Conservation (phyloP, 305 asterid genomes). For the Solanum aculeatissimum region DNA sequence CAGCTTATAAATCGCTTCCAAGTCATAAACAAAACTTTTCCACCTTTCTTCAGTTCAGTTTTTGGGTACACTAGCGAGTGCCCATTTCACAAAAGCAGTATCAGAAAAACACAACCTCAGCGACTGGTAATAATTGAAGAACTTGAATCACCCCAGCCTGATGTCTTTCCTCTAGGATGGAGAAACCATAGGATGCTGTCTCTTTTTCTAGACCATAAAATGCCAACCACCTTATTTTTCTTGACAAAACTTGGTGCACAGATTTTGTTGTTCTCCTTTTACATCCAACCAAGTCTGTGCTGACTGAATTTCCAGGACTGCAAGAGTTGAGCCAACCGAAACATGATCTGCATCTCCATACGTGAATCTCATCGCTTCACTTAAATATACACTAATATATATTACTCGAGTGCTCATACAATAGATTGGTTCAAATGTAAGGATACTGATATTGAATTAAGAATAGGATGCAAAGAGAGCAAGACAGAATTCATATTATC, state of each 20-base stretch:
- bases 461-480: neutral
- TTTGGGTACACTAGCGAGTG: neutral
- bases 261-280: neutral
- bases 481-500: neutral
- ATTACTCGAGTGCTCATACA: neutral
- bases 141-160: neutral
- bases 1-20: conserved; percentile 1
- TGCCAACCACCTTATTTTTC: neutral
- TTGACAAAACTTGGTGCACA: neutral
- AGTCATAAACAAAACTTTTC: conserved; percentile 10
- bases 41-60: neutral
- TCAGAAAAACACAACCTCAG: conserved; percentile 8
- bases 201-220: conserved; percentile 3
- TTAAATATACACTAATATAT: neutral
- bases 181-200: conserved; percentile 3
- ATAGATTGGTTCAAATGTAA: neutral
- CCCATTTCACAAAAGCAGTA: neutral
- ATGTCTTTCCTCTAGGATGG: conserved; percentile 1
- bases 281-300: conserved; percentile 13
- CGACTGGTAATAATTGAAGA: conserved; percentile 1
- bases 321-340: neutral
- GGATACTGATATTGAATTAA: neutral
- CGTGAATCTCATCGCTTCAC: conserved; percentile 4
- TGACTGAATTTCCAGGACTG: neutral
- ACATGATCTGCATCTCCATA: neutral